These are phyloP conservation scores for Sarocladium strictum DNA, from an alignment of 2,329 filamentous ascomycete species.

Conservation along the genomic window DNA sequence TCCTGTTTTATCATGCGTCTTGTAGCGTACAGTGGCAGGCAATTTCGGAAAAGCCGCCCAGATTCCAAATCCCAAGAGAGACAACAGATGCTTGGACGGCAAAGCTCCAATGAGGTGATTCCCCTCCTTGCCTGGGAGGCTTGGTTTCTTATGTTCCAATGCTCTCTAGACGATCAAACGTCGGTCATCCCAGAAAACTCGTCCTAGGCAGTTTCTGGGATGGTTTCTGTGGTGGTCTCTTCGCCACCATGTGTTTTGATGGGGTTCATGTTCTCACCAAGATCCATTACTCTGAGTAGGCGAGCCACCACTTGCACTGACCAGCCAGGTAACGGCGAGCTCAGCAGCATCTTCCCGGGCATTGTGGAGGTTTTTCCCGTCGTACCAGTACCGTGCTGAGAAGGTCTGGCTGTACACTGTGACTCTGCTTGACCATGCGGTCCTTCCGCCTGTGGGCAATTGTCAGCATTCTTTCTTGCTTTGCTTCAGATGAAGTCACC, in stretches of 20 bases:
- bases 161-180: not conserved
- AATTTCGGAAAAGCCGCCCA: too few relatives aligned
- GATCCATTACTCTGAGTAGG: conserved; percentile 6
- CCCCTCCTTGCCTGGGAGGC: not conserved
- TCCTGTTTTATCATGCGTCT: not conserved
- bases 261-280: not conserved
- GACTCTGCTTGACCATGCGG: conserved; percentile 82
- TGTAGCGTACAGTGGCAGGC: too few relatives aligned
- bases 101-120: not conserved
- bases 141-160: not conserved
- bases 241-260: not conserved
- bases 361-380: conserved; percentile 81
- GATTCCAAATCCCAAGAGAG: not conserved
- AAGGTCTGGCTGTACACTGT: conserved; percentile 60
- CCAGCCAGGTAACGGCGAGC: conserved; percentile 59
- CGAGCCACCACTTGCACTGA: conserved; percentile 21
- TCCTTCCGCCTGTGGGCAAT: conserved; percentile 63
- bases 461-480: not conserved
- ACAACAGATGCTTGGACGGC: not conserved
- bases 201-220: too few relatives aligned
- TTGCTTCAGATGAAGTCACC: not conserved
- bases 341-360: conserved; percentile 90
- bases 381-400: conserved; percentile 83
- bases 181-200: too few relatives aligned
- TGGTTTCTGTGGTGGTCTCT: too few relatives aligned